These are phyloP conservation scores for Vanrija sp. DNA, from an alignment of 1,284 basidiomycete genomes.

Conservation along the genomic window DNA sequence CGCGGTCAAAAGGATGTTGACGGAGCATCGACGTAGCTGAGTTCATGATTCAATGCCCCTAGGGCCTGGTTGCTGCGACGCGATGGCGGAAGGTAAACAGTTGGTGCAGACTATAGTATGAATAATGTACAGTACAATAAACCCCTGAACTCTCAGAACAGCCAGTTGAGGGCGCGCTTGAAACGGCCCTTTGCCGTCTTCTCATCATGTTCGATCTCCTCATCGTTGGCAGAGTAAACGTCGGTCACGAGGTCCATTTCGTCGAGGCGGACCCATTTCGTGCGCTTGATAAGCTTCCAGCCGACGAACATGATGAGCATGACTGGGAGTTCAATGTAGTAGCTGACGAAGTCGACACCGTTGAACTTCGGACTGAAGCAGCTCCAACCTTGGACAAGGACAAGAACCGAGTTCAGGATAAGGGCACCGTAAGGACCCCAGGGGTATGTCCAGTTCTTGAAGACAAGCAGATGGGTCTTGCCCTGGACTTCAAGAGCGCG, in stretches of 20 bases:
- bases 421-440: conserved; percentile 32
- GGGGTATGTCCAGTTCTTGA: conserved; percentile 42
- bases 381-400: conserved; percentile 40
- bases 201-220: not conserved
- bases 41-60: too few relatives aligned
- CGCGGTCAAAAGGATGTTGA: too few relatives aligned
- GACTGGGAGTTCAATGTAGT: conserved; percentile 60
- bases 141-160: too few relatives aligned
- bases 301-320: conserved; percentile 71
- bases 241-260: conserved; percentile 38
- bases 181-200: not conserved
- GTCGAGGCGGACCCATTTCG: conserved; percentile 21
- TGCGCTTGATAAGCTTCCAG: conserved; percentile 39
- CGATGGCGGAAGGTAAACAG: too few relatives aligned
- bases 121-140: too few relatives aligned
- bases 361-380: conserved; percentile 56
- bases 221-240: conserved; percentile 64
- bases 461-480: conserved; percentile 59
- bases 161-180: too few relatives aligned
- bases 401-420: conserved; percentile 32
- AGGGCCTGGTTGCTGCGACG: too few relatives aligned
- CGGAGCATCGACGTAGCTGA: too few relatives aligned
- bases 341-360: conserved; percentile 28
- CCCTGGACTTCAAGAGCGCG: conserved; percentile 70
- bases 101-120: too few relatives aligned